Evolutionary conservation across 805 yeast genomes (phyloP), one percentile per base, ranked within the genome.

Genomic region (Ogataea nakhonphanomensis): DNA sequence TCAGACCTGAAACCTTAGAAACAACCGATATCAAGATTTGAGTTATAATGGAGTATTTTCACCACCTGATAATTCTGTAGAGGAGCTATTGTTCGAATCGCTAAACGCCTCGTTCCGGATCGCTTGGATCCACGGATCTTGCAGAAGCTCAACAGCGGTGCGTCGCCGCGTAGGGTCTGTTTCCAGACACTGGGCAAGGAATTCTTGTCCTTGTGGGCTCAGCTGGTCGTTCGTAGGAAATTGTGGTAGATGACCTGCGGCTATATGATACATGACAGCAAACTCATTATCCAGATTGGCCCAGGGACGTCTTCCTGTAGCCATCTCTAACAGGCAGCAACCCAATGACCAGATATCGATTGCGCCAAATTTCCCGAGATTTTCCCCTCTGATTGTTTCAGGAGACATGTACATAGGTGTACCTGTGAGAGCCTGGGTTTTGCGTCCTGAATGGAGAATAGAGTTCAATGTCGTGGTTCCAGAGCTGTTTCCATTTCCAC

Each of bases 331-430:
- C 2, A 93, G 84, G 62, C 96, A 91, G 62, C 99, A 93, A 3
- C 99, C 99, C 30, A 91, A 68, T 0, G 99, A 88, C 99, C 99
- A 93, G 25, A 93, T 85, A 65, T 93, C 99, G 43, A 70, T 74
- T 3, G 81, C 78, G 3, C 90, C 90, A 48, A 72, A 76, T 40
- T 70, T 67, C 25, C 81, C 83, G 1, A 73, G 57, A 1, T 72
- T 62, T 5, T 76, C 70, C 2, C 97, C 97, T 1, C 93, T 86
- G 43, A 93, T 87, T 0, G 87, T 85, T 56, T 93, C 99, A 0
- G 99, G 99, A 0, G 98, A 88, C 98, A 93, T 91, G 65, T 93
- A 93, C 97, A 91, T 93, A 11, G 98, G 98, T 0, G 99, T 93
- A 28, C 99, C 99, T 2, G 95, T 81, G 70, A 84, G 73, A 10